Evolutionary conservation across 768 basidiomycete genomes (phyloP), one percentile per base, ranked within the genome.

Genomic region (Tulasnella sp.): DNA sequence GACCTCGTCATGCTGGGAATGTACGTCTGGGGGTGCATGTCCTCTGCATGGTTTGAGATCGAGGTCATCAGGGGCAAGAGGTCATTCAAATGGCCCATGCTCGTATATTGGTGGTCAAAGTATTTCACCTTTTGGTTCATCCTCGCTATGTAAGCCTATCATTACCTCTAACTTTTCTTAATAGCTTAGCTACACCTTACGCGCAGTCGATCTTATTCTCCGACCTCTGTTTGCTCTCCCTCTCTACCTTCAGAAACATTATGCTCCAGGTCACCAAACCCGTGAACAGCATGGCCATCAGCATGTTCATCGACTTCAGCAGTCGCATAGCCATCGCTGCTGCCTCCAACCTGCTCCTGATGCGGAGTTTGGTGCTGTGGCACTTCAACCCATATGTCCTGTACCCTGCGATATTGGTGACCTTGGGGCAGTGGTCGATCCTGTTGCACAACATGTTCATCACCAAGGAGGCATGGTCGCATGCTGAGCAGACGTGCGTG

Each of bases 351-450:
- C 44, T 62, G 3, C 61, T 62, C 25, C 61, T 62, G 60, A 25
- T 46, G 4, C 46, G 1, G 60, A 76, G 77, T 2, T 79, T 85
- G 69, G 84, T 82, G 12, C 76, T 85, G 25, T 85, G 83, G 82
- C 76, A 76, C 3, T 76, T 80, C 52, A 77, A 77, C 49, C 71
- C 71, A 62, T 79, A 74, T 63, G 72, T 85, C 61, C 70, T 82
- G 30, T 69, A 70, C 3, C 58, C 73, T 4, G 70, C 85, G 9
- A 66, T 81, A 4, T 15, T 79, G 27, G 64, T 84, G 50, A 80
- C 82, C 48, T 70, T 84, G 12, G 84, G 84, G 1, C 84, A 59
- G 31, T 59, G 56, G 56, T 21, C 15, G 7, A 38, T 38, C 5
- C 15, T 38, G 34, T 15, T 38, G 5, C 34, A 38, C 34, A 38